Evolutionary conservation across 2,329 filamentous ascomycete species (phyloP).

Genomic region (Neoscytalidium dimidiatum): DNA sequence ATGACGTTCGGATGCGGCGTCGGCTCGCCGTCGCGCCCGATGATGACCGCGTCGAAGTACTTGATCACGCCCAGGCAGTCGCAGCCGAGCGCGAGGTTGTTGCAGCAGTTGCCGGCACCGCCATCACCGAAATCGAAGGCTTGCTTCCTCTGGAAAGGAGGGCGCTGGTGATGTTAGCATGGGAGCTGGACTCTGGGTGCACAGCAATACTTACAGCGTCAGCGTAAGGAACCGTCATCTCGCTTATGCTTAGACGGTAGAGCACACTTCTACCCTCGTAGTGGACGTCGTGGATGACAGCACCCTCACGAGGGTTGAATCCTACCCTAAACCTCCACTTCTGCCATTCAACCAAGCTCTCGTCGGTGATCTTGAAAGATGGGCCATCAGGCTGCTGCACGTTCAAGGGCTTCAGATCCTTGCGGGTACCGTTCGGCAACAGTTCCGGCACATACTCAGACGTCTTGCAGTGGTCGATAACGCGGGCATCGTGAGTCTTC

Average conservation of each 20-base stretch:
- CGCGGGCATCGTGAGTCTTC: slow-evolving; percentile 39
- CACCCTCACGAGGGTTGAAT: slow-evolving; percentile 55
- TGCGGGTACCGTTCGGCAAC: slow-evolving; percentile 37
- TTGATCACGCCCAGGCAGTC: slow-evolving; percentile 70
- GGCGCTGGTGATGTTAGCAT: slow-evolving; percentile 36
- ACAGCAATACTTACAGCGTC: slow-evolving; percentile 27
- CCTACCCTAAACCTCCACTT: slow-evolving; percentile 47
- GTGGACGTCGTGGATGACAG: slow-evolving; percentile 68
- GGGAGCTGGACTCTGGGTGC: too few species aligned
- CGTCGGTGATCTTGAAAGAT: slow-evolving; percentile 60
- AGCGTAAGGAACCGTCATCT: slow-evolving; percentile 54
- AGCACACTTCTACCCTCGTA: slow-evolving; percentile 68
- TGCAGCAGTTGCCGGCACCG: slow-evolving; percentile 66
- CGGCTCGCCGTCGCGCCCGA: slow-evolving; percentile 57
- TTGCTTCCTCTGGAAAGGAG: slow-evolving; percentile 68
- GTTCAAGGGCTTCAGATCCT: slow-evolving; percentile 66
- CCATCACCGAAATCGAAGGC: slow-evolving; percentile 74
- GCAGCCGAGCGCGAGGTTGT: slow-evolving; percentile 68
- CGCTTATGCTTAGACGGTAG: slow-evolving; percentile 66
- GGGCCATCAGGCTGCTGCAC: slow-evolving; percentile 71
- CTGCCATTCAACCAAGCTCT: slow-evolving; percentile 49
- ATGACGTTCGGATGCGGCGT: slow-evolving; percentile 60
- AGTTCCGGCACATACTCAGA: slow-evolving; percentile 54
- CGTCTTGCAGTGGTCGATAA: slow-evolving; percentile 51
- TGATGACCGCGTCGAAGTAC: slow-evolving; percentile 62